These are phyloP conservation scores for Anethum foeniculum DNA, from an alignment of 140 eudicot genomes.

Conservation along the genomic window DNA sequence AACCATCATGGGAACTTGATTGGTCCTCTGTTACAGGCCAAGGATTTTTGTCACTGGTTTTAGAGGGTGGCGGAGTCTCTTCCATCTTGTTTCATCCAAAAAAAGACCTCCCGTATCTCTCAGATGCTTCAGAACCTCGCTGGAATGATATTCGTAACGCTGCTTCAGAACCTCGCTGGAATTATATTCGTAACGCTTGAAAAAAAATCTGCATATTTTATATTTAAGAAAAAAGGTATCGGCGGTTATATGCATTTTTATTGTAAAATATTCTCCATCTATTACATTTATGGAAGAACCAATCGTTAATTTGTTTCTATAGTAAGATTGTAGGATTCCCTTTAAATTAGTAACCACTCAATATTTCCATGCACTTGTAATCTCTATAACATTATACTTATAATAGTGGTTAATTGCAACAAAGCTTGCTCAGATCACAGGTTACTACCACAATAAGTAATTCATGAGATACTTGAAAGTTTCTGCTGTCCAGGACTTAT, in stretches of 20 bases:
- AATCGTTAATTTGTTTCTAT: background rate
- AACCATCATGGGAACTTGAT: conserved; percentile 13
- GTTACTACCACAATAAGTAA: background rate
- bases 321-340: background rate
- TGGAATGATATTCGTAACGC: background rate
- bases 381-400: background rate
- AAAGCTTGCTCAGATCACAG: background rate
- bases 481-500: background rate
- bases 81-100: conserved; percentile 25
- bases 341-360: background rate
- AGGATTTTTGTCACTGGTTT: conserved; percentile 14
- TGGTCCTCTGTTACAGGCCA: conserved; percentile 9
- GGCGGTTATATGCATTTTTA: background rate
- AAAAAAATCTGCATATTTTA: conserved; percentile 6
- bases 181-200: no score
- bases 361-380: background rate
- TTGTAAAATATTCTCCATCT: background rate
- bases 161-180: background rate
- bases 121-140: conserved; percentile 4
- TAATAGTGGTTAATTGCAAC: background rate
- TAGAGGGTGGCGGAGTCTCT: conserved; percentile 13
- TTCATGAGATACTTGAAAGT: background rate
- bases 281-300: background rate
- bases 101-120: conserved; percentile 21
- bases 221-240: background rate